Evolutionary conservation across 306 rosid genomes (phyloP), one percentile per base, ranked within the genome.

Genomic region (Medicago ruthenica): DNA sequence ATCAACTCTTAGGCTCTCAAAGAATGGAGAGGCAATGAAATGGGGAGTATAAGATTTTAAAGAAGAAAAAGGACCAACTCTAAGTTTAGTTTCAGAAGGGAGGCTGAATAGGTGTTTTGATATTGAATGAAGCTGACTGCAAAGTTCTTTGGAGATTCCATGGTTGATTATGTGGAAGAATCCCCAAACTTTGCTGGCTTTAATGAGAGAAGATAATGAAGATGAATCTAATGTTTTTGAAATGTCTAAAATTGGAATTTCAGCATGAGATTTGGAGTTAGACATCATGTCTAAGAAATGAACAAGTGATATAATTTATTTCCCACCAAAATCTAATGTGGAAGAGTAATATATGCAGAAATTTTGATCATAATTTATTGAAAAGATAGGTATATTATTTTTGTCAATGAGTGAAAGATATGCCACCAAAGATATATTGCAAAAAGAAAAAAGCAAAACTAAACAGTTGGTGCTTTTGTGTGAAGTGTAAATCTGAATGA

Each of bases 1-100:
- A 31, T 90, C 80, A 78, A 95, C 84, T 77, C 92, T 63, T 63
- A 95, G 93, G 84, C 97, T 92, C 84, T 95, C 98, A 65, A 90
- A 95, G 87, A 82, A 95, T n/a, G 98, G 98, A 59, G 98, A 95
- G 75, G 98, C 97, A 82, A 95, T 89, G 89, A 95, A 95, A 22
- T 87, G 97, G 66, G 98, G 97, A 3, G 96, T 91, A 58, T 95
- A 95, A 34, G 92, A 82, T 80, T 86, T 92, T 24, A 86, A 6
- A 58, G 96, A 81, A 20, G 98, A 94, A 61, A 87, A 83, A 78
- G 98, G 98, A 18, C 98, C 98, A 74, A 95, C 87, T 74, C 87
- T 87, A 73, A 92, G 93, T 68, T 95, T 95, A 11, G 90, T 86
- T 27, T 92, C 89, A 83, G 88, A 84, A 67, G 97, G 96, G 65